Conservation (phyloP, 1,139 yeast genomes). For the Sugiyamaella xylanicola region DNA sequence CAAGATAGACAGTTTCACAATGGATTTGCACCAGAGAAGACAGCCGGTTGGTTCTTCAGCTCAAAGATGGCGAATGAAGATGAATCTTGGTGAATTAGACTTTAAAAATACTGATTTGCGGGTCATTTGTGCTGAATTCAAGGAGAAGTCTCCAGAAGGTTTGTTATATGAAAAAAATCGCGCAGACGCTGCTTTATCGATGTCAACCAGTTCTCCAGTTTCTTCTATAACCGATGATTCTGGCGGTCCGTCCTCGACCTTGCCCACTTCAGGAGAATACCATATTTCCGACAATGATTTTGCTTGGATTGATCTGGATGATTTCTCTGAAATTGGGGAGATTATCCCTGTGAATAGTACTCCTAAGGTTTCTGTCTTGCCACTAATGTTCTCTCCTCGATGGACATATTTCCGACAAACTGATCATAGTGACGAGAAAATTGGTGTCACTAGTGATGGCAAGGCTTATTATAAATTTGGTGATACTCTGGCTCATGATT, state of each 20-base stretch:
- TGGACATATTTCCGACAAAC: conserved; percentile 74
- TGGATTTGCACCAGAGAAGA: conserved; percentile 86
- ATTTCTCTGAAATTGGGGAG: conserved; percentile 68
- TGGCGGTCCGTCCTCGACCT: conserved; percentile 22
- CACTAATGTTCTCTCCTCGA: conserved; percentile 73
- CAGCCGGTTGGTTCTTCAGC: conserved; percentile 61
- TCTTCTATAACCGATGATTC: conserved; percentile 22
- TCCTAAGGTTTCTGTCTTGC: conserved; percentile 62
- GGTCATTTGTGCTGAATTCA: conserved; percentile 66
- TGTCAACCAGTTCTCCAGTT: conserved; percentile 24
- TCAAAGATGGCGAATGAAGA: conserved; percentile 63
- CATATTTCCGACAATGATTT: conserved; percentile 51
- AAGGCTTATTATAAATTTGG: conserved; percentile 59
- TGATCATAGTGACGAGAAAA: conserved; percentile 42
- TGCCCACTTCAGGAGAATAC: conserved; percentile 37
- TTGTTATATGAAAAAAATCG: conserved; percentile 45
- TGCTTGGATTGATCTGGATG: conserved; percentile 80
- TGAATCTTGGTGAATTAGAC: conserved; percentile 77
- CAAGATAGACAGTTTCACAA: conserved; percentile 59
- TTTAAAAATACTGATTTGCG: conserved; percentile 72
- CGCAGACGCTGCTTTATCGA: conserved; percentile 5
- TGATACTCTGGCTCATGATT: conserved; percentile 63
- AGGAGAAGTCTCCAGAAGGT: conserved; percentile 55
- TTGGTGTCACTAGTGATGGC: conserved; percentile 38
- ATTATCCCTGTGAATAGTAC: conserved; percentile 46